These are phyloP conservation scores for Magnolia kwangsiensis DNA, from an alignment of 164 flowering plant genomes.

Conservation along the genomic window DNA sequence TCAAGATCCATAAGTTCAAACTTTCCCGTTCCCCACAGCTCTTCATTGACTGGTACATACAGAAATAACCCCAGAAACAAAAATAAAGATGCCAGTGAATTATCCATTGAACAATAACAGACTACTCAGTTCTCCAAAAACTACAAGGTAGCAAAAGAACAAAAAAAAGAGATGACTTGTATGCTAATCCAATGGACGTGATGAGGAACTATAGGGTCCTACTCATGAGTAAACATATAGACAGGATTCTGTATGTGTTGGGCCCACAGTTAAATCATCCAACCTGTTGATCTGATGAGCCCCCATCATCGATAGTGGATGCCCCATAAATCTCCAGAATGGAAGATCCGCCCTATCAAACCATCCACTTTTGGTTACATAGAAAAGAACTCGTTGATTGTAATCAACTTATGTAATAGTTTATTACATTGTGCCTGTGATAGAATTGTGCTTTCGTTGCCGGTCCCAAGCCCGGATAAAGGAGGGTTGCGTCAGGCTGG, in stretches of 20 bases:
- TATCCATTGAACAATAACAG: not conserved
- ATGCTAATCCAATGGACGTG: not conserved
- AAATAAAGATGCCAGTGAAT: not conserved
- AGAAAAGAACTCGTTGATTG: no score
- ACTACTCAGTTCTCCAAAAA: not conserved
- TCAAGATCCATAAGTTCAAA: constrained; percentile 87
- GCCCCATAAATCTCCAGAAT: not conserved
- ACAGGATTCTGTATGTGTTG: not conserved
- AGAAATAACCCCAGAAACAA: constrained; percentile 9
- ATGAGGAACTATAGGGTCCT: not conserved
- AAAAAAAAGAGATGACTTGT: not conserved
- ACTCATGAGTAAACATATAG: not conserved
- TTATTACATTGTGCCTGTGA: no score
- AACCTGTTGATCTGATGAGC: not conserved
- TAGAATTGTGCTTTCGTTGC: no score
- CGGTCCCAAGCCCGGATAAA: no score
- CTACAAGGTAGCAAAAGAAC: not conserved
- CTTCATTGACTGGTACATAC: constrained; percentile 56
- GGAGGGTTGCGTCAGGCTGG: no score
- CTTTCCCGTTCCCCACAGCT: constrained; percentile 81
- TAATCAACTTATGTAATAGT: no score
- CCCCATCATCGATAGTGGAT: not conserved
- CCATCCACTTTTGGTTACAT: not conserved
- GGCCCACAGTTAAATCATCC: not conserved
- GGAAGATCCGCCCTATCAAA: not conserved